A percentile compares a stretch with the other conserved stretches of the same genome.
These are phyloP conservation scores for Colletotrichum australisinense DNA, from an alignment of 2,329 filamentous ascomycete genomes.

Conservation along the genomic window DNA sequence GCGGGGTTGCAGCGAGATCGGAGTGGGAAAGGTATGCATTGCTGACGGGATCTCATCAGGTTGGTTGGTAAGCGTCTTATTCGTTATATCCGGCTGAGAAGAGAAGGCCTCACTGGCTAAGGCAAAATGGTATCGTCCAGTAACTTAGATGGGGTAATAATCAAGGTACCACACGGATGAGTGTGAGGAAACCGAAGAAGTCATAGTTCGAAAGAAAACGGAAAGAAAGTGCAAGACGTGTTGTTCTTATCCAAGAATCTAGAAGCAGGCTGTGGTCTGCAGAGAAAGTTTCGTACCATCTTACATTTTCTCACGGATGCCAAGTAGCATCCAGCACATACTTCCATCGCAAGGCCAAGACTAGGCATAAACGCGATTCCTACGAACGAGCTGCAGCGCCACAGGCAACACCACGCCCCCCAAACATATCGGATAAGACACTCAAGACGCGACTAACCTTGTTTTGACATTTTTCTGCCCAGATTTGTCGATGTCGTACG, in stretches of 20 bases:
- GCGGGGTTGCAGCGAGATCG: conserved; percentile 18
- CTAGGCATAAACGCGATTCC: conserved; percentile 5
- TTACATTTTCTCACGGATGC: neutral
- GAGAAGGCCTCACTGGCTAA: neutral
- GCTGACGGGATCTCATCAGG: conserved; percentile 25
- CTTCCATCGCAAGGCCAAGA: neutral
- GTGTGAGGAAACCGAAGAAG: neutral
- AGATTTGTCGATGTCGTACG: neutral
- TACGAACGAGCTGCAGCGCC: conserved; percentile 3
- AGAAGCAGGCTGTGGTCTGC: conserved; percentile 24
- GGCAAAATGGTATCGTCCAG: no score
- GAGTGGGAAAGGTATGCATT: conserved; percentile 22
- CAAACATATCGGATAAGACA: neutral
- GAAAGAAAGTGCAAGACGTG: conserved; percentile 18
- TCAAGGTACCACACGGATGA: neutral
- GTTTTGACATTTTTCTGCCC: conserved; percentile 17
- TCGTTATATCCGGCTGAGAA: neutral
- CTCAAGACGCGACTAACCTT: conserved; percentile 34
- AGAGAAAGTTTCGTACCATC: neutral
- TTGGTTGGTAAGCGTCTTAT: neutral
- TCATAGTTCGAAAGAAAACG: neutral
- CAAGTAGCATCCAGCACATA: conserved; percentile 20
- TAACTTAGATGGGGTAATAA: neutral
- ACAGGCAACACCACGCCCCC: neutral
- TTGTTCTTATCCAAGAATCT: conserved; percentile 8